A percentile compares a stretch with the other conserved stretches of the same genome.
These are phyloP conservation scores for Ambrosiella beaveri DNA, from an alignment of 2,329 filamentous ascomycete species.

Conservation along the genomic window DNA sequence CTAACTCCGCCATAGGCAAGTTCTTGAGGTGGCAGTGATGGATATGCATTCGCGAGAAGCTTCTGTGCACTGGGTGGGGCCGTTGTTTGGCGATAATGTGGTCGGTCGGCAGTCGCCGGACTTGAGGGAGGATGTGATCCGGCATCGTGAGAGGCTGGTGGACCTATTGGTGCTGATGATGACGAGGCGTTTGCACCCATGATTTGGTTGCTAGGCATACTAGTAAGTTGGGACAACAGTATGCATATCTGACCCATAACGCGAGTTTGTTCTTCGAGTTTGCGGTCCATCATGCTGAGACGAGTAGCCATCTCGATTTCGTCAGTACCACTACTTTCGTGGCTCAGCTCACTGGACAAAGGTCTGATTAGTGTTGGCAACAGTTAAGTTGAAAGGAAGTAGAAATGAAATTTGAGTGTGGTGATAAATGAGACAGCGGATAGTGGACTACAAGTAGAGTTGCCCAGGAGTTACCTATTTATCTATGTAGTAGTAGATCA, in stretches of 20 bases:
- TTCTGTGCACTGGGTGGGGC: too few relatives aligned
- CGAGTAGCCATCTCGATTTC: not conserved
- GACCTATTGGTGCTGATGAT: too few relatives aligned
- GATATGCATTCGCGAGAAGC: too few relatives aligned
- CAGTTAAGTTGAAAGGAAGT: not conserved
- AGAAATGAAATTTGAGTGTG: not conserved
- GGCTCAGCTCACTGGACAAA: not conserved
- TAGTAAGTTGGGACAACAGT: not conserved
- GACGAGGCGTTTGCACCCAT: too few relatives aligned
- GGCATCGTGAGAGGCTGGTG: too few relatives aligned
- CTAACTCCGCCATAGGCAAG: not conserved
- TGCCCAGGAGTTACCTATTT: too few relatives aligned
- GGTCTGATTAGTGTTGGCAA: not conserved
- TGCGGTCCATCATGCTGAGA: not conserved
- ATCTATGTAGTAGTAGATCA: too few relatives aligned
- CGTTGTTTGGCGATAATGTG: too few relatives aligned
- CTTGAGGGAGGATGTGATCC: too few relatives aligned
- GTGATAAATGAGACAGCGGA: too few relatives aligned
- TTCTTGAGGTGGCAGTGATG: not conserved
- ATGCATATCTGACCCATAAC: not conserved
- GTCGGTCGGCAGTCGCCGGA: too few relatives aligned
- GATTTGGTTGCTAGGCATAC: not conserved
- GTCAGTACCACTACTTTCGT: not conserved
- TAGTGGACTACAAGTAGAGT: too few relatives aligned
- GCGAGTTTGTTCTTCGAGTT: not conserved